Evolutionary conservation across 2,329 filamentous ascomycete genomes (phyloP).

Genomic region (Phialophora verrucosa): DNA sequence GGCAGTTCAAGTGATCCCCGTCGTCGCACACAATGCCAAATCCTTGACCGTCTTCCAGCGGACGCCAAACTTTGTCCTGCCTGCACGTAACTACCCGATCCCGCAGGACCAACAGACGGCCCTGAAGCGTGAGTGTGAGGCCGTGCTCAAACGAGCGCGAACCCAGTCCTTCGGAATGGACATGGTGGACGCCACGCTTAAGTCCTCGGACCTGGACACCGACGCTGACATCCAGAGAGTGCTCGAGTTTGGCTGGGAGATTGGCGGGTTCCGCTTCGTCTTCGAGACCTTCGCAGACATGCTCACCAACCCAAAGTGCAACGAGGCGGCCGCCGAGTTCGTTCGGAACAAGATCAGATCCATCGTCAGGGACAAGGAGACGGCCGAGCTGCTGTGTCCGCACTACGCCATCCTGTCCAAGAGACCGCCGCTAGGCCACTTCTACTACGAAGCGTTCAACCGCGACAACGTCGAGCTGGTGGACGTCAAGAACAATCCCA

Average conservation of each 20-base stretch:
- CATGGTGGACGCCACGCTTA: slow-evolving; percentile 11
- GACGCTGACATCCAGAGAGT: slow-evolving; percentile 38
- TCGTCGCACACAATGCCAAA: slow-evolving; percentile 32
- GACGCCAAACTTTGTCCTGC: slow-evolving; percentile 61
- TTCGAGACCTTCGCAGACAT: slow-evolving; percentile 61
- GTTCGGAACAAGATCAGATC: slow-evolving; percentile 59
- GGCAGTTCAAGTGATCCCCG: slow-evolving; percentile 47
- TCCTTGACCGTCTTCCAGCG: slow-evolving; percentile 60
- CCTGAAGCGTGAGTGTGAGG: slow-evolving; percentile 31
- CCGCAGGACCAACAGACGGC: slow-evolving; percentile 42
- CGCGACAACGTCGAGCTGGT: slow-evolving; percentile 55
- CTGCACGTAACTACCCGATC: slow-evolving; percentile 24
- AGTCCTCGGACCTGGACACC: slow-evolving; percentile 19
- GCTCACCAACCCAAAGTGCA: slow-evolving; percentile 55
- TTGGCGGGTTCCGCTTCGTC: slow-evolving; percentile 63
- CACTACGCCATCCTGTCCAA: slow-evolving; percentile 38
- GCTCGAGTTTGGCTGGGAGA: slow-evolving; percentile 43
- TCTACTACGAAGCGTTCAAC: slow-evolving; percentile 45
- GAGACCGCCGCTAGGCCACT: slow-evolving; percentile 35
- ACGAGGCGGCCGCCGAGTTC: slow-evolving; percentile 60
- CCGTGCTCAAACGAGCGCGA: slow-evolving; percentile 42
- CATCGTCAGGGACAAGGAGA: slow-evolving; percentile 58
- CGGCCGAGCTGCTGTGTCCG: slow-evolving; percentile 60
- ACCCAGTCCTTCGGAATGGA: slow-evolving; percentile 43
- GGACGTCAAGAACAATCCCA: slow-evolving; percentile 51